Evolutionary conservation across 1,284 basidiomycete species (phyloP), one percentile per base, ranked within the genome.

Genomic region (Ganoderma resinaceum): DNA sequence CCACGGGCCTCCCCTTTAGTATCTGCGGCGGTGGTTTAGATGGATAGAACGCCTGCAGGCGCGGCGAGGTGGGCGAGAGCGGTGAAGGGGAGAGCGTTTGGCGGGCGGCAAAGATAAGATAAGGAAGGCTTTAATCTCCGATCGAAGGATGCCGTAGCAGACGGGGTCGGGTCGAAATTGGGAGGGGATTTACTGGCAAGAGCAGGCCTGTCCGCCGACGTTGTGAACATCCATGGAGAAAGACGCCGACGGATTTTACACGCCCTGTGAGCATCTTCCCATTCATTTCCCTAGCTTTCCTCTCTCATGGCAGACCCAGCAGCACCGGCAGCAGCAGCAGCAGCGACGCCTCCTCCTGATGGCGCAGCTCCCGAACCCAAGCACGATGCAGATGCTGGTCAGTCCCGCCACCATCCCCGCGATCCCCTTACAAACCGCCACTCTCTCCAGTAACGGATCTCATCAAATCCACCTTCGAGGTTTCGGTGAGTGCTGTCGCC

Each of bases 211-310:
- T 26, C n/a, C 23, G 46, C n/a, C 46, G 46, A 52, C 46, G 46
- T 52, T 52, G 46, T 52, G 46, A 52, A 53, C 42, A 33, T 57
- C 65, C 62, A 85, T 91, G 84, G 83, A 90, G 77, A 93, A 91
- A 80, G 91, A 92, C 78, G 89, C 86, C 66, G 91, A 93, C 66
- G 91, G 91, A 7, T 93, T 93, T 78, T 92, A 90, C 76, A 86
- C 84, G 18, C 83, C 77, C 73, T 80, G 86, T 86, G 77, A 64
- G 76, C 71, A 23, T 33, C 61, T 33, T 49, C 37, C 16, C 61
- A 66, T 73, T 62, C 43, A 49, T 37, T 63, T 37, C 9, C 53
- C 49, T 23, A 58, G 49, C 7, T 40, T 55, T 61, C 43, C 23
- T 53, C 60, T 26, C 57, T 67, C 59, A 70, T 70, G 71, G 53